Percentiles rank a stretch among this genome's conserved stretches.
Conservation (phyloP, 2,329 filamentous ascomycete genomes). For the Alternaria burnsii region DNA sequence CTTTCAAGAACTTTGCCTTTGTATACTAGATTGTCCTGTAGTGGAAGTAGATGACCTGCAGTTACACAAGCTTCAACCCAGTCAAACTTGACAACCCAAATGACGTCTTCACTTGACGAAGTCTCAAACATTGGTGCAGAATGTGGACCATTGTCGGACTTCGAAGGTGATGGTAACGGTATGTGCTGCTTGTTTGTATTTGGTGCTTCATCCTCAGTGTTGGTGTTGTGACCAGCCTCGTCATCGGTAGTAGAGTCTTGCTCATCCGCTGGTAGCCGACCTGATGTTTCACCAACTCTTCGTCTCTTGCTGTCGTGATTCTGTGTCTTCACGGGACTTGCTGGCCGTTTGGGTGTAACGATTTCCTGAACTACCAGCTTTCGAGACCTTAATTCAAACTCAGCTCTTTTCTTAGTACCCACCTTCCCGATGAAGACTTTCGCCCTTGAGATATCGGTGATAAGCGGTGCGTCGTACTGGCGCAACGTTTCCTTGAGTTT, state of each 20-base stretch:
- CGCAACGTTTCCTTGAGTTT: constrained; percentile 70
- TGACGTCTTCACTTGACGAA: constrained; percentile 33
- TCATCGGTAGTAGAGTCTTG: constrained; percentile 37
- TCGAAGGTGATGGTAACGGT: constrained; percentile 15
- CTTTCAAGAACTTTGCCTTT: constrained; percentile 56
- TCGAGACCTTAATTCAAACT: constrained; percentile 77
- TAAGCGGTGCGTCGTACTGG: constrained; percentile 64
- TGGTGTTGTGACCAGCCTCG: constrained; percentile 21
- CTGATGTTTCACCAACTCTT: constrained; percentile 14
- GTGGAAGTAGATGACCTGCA: constrained; percentile 54
- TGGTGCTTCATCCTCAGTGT: constrained; percentile 23
- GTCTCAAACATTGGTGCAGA: constrained; percentile 27
- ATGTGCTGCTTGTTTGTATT: constrained; percentile 10
- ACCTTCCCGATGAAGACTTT: constrained; percentile 78
- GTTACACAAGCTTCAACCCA: constrained; percentile 63
- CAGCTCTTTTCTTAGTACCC: constrained; percentile 72
- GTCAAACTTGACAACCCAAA: constrained; percentile 62
- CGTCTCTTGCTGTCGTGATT: constrained; percentile 29
- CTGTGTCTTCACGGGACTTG: constrained; percentile 23
- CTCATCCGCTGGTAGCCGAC: constrained; percentile 17
- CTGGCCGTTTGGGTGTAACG: constrained; percentile 27
- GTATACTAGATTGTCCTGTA: constrained; percentile 62
- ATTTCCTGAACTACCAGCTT: constrained; percentile 68
- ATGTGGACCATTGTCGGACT: constrained; percentile 8
- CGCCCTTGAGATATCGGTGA: constrained; percentile 76